Evolutionary conservation across 2,329 filamentous ascomycete species (phyloP), one percentile per base, ranked within the genome.

Genomic region (Microdochium trichocladiopsis): DNA sequence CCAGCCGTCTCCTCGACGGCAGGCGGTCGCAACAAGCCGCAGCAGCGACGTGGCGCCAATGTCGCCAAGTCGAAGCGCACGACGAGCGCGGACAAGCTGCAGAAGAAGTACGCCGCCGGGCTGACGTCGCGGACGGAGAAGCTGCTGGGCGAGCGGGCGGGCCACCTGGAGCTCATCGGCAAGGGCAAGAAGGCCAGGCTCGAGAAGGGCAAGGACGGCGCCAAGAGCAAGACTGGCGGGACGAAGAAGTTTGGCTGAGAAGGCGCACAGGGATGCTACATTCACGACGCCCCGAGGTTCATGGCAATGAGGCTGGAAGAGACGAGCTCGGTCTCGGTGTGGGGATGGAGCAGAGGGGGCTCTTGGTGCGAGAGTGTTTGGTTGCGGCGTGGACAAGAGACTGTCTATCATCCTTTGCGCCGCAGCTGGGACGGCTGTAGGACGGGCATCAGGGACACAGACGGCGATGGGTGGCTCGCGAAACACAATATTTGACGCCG

Each of bases 91-190:
- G 77, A 80, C 68, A 80, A 78, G 70, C 60, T 74, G 58, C 74
- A 75, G 68, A 75, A 73, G 60, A 80, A 81, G 66, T 78, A 77
- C 63, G 74, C 77, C 12, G 72, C 76, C 3, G 79, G 79, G 48
- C 70, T 84, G 62, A 73, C 71, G 45, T 71, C 70, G 53, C 72
- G 73, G 69, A 84, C 80, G 28, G 80, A 84, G 71, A 70, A 72
- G 56, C 69, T 83, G 61, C 72, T 84, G 41, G 79, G 79, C 54
- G 78, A 83, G 70, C 69, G 80, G 9, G 80, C 78, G 4, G 79
- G 80, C 0, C 80, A 84, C 54, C 66, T 84, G 23, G 80, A 84
- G 69, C 62, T 83, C 56, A 80, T 83, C 55, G 80, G 78, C 28
- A 74, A 78, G 66, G 75, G 76, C 10, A 78, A 79, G 66, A 80